phyloP scores from a whole-genome alignment of 2,329 filamentous ascomycete genomes.

The Xylariaceae sp. region DNA sequence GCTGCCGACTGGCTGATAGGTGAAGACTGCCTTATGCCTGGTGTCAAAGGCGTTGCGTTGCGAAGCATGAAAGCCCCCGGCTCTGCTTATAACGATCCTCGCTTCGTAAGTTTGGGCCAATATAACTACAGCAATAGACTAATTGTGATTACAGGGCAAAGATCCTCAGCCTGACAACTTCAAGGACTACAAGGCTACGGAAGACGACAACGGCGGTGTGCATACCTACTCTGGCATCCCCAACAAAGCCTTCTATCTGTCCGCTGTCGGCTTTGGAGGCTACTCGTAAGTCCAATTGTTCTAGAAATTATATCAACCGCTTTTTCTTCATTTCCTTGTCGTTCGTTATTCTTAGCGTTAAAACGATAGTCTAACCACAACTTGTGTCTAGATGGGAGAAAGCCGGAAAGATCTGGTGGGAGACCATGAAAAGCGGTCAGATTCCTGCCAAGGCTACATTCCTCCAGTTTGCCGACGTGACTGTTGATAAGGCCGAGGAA shows the following conservation, averaged over 20 bases:
- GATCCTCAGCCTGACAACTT: constrained; percentile 51
- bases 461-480: constrained; percentile 46
- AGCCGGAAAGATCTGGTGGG: constrained; percentile 52
- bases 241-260: constrained; percentile 54
- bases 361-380: background rate
- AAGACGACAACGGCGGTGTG: constrained; percentile 49
- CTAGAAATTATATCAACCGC: background rate
- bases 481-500: constrained; percentile 42
- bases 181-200: constrained; percentile 37
- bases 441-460: constrained; percentile 41
- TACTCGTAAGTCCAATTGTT: constrained; percentile 27
- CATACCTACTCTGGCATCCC: constrained; percentile 56
- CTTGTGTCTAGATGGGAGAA: constrained; percentile 45
- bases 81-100: constrained; percentile 49
- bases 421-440: constrained; percentile 41
- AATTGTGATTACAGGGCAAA: constrained; percentile 37
- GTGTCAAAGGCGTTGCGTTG: constrained; percentile 47
- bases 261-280: constrained; percentile 44
- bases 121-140: background rate
- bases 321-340: background rate
- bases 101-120: constrained; percentile 35
- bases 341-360: background rate
- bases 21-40: constrained; percentile 48
- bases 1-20: constrained; percentile 53
- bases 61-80: constrained; percentile 53